A percentile compares a stretch with the other conserved stretches of the same genome.
Conservation (phyloP, 805 yeast species). For the Cyberlindnera maclurae region DNA sequence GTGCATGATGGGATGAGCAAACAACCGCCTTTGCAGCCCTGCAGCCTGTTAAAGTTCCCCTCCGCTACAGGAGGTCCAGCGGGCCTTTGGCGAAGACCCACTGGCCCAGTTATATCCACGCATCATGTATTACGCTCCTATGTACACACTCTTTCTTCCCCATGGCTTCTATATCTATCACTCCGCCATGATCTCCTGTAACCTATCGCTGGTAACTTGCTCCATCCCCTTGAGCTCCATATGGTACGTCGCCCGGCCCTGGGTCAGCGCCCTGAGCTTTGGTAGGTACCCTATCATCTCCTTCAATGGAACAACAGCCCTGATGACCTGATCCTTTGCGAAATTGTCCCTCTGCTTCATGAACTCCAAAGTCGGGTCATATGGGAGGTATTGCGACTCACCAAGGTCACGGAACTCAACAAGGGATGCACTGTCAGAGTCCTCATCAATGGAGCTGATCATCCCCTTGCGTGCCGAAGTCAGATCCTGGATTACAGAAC, state of each 20-base stretch:
- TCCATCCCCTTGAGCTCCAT: constrained; percentile 77
- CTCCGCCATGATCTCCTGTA: constrained; percentile 28
- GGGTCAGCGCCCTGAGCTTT: constrained; percentile 72
- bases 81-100: too few relatives aligned
- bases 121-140: too few relatives aligned
- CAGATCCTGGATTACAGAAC: constrained; percentile 78
- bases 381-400: constrained; percentile 61
- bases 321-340: constrained; percentile 40
- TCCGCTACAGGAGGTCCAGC: too few relatives aligned
- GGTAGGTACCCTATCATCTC: constrained; percentile 89
- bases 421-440: constrained; percentile 30
- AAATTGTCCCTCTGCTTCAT: constrained; percentile 16
- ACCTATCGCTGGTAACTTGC: constrained; percentile 48
- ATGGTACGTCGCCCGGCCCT: constrained; percentile 79
- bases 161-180: constrained; percentile 2
- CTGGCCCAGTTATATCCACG: too few relatives aligned
- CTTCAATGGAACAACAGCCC: constrained; percentile 78
- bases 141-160: not conserved
- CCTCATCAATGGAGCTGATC: constrained; percentile 68
- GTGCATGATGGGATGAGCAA: too few relatives aligned
- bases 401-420: constrained; percentile 50
- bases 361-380: constrained; percentile 54
- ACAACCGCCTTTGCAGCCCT: too few relatives aligned
- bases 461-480: constrained; percentile 71
- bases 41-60: too few relatives aligned